These are phyloP conservation scores for Biscogniauxia mediterranea DNA, from an alignment of 2,329 filamentous ascomycete species.

Conservation along the genomic window DNA sequence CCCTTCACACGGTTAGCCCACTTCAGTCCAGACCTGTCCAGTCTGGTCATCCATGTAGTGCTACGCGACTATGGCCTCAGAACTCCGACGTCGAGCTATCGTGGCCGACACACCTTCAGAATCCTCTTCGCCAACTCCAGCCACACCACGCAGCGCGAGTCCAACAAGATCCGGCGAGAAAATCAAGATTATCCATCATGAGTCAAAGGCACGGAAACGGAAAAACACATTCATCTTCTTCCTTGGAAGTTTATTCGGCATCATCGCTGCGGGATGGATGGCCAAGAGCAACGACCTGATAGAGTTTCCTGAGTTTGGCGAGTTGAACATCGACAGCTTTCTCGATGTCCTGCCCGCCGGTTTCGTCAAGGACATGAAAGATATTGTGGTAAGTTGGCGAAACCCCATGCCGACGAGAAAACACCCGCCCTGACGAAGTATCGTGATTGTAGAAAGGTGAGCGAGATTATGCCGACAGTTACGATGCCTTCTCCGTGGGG, in stretches of 20 bases:
- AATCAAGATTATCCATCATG: constrained; percentile 43
- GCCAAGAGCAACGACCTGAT: constrained; percentile 87
- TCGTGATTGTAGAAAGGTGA: constrained; percentile 65
- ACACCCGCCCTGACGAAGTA: constrained; percentile 14
- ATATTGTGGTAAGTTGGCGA: constrained; percentile 66
- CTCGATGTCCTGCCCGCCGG: constrained; percentile 86
- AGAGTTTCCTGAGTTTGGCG: constrained; percentile 67
- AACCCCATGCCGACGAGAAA: constrained; percentile 1
- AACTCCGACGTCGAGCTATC: constrained; percentile 31
- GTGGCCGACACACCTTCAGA: constrained; percentile 30
- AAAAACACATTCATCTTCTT: constrained; percentile 80
- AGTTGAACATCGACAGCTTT: constrained; percentile 80
- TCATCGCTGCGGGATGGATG: constrained; percentile 86
- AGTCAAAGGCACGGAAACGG: constrained; percentile 62
- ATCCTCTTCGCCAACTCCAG: constrained; percentile 26
- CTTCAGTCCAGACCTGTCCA: background rate
- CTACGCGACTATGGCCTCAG: constrained; percentile 27
- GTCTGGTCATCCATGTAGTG: constrained; percentile 26
- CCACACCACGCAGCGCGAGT: constrained; percentile 33
- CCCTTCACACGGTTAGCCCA: no score
- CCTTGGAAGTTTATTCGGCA: constrained; percentile 84
- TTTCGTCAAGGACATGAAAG: constrained; percentile 80
- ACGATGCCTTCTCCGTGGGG: constrained; percentile 92
- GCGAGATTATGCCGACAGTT: constrained; percentile 76
- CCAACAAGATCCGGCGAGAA: constrained; percentile 35